Base-by-base conservation (phyloP, 805 yeast species). In the Babjeviella inositovora region DNA sequence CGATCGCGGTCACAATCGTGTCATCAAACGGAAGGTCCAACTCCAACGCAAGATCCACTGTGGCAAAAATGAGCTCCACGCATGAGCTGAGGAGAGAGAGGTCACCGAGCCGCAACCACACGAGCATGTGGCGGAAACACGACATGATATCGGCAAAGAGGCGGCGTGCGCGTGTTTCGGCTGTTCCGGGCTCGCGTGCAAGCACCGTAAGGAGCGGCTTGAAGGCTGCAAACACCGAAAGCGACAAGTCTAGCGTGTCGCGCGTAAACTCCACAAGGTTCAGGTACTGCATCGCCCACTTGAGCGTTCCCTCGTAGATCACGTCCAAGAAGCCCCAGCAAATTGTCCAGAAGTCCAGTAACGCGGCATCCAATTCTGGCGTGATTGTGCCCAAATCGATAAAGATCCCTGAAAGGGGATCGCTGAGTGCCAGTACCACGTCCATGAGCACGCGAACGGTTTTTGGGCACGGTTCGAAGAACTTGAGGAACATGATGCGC, bases 91-190 rank as follows among this genome's bases (percentile, higher is more conserved):
- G 50, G 21, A 87, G 52, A 3, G 82, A 76, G 5, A 65, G 54
- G 44, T 85, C 96, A 28, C 87, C 81, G 22, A 87, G 53, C 28
- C 90, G 59, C 14, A 87, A 54, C 92, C 96, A 79, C 18, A 70
- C 72, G 16, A 80, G 57, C 56, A 80, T 70, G 25, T 70, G 56
- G 8, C 59, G 59, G 29, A 85, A 66, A 0, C 90, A 67, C n/a
- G 53, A 48, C 39, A 77, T 55, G 16, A 77, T 59, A 13, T 58
- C 58, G 7, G 50, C 41, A 27, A 75, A 60, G n/a, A 76, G 39
- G 11, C 31, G 26, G 9, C 31, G 30, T 18, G 46, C 43, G 10
- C 37, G 19, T 5, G 25, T 33, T 30, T 7, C 36, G 23, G 14
- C 33, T 27, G 36, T 38, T 6, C 32, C 36, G 5, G 45, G 45